Percentiles rank a stretch among this genome's conserved stretches.
Conservation (phyloP, 2,329 filamentous ascomycete species). For the Cladosporium sp. region DNA sequence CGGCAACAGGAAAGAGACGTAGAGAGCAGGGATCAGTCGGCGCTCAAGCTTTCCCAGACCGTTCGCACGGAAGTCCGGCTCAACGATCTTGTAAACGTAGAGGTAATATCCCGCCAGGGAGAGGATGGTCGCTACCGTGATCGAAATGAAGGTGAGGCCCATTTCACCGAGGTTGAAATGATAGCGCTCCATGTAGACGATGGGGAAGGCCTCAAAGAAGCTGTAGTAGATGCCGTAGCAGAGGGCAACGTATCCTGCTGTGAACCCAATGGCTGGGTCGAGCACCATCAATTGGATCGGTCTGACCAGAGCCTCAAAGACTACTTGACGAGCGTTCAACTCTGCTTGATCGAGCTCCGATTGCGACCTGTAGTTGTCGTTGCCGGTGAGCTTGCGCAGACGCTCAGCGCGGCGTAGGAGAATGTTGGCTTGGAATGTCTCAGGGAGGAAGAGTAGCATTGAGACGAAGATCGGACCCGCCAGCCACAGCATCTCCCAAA, state of each 20-base stretch:
- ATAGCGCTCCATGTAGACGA: conserved; percentile 59
- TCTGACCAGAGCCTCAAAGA: conserved; percentile 57
- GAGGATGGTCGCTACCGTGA: conserved; percentile 55
- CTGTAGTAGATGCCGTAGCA: conserved; percentile 59
- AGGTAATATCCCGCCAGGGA: conserved; percentile 36
- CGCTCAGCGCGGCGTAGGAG: conserved; percentile 57
- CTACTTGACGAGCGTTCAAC: conserved; percentile 45
- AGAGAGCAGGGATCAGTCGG: conserved; percentile 29
- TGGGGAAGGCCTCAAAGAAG: conserved; percentile 64
- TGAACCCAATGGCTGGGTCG: conserved; percentile 56
- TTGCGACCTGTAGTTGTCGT: conserved; percentile 53
- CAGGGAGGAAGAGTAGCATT: conserved; percentile 58
- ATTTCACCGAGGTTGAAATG: conserved; percentile 55
- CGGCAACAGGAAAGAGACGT: conserved; percentile 26
- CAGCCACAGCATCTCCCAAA: conserved; percentile 60
- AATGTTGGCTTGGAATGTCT: conserved; percentile 57
- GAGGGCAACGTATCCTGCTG: conserved; percentile 58
- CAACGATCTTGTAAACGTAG: conserved; percentile 22
- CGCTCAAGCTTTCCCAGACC: conserved; percentile 27
- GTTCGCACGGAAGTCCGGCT: conserved; percentile 22
- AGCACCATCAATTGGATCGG: conserved; percentile 48
- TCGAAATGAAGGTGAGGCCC: conserved; percentile 58
- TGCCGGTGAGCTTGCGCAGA: conserved; percentile 59
- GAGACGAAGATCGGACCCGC: conserved; percentile 53
- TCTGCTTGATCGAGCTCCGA: conserved; percentile 61